Conservation (phyloP, 73 alveolate genomes). For the Paramecium caudatum region DNA sequence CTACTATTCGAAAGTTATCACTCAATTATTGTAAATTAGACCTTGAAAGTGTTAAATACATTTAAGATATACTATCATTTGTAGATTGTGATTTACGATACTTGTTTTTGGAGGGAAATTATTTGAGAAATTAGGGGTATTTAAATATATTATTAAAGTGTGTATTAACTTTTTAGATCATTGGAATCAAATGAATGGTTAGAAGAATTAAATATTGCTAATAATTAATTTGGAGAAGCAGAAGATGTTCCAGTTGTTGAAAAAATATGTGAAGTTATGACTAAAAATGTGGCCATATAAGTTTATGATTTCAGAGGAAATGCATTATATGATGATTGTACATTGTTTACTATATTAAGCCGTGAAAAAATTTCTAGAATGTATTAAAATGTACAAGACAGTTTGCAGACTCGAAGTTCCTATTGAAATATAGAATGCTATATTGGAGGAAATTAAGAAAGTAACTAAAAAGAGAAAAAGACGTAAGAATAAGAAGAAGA, state of each 20-base stretch:
- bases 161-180: slow-evolving; percentile 70
- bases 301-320: slow-evolving; percentile 73
- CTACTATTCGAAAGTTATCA: slow-evolving; percentile 61
- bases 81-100: slow-evolving; percentile 71
- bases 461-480: slow-evolving; percentile 73
- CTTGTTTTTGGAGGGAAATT: slow-evolving; percentile 70
- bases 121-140: slow-evolving; percentile 73
- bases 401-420: slow-evolving; percentile 70
- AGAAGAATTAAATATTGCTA: slow-evolving; percentile 73
- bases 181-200: slow-evolving; percentile 75
- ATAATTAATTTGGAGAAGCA: slow-evolving; percentile 75
- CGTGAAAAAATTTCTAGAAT: slow-evolving; percentile 61
- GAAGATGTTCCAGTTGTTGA: slow-evolving; percentile 76
- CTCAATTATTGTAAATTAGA: slow-evolving; percentile 74
- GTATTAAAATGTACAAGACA: slow-evolving; percentile 72
- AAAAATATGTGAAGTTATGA: slow-evolving; percentile 75
- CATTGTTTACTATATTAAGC: not conserved
- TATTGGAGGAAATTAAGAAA: slow-evolving; percentile 71
- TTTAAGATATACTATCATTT: slow-evolving; percentile 66
- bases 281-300: slow-evolving; percentile 64
- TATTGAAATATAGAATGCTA: slow-evolving; percentile 65
- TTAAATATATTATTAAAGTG: not conserved
- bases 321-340: slow-evolving; percentile 78
- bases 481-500: slow-evolving; percentile 71
- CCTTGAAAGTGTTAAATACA: slow-evolving; percentile 72